Evolutionary conservation across 345 rosid genomes (phyloP), one percentile per base, ranked within the genome.

Genomic region (Lepidium sativum): DNA sequence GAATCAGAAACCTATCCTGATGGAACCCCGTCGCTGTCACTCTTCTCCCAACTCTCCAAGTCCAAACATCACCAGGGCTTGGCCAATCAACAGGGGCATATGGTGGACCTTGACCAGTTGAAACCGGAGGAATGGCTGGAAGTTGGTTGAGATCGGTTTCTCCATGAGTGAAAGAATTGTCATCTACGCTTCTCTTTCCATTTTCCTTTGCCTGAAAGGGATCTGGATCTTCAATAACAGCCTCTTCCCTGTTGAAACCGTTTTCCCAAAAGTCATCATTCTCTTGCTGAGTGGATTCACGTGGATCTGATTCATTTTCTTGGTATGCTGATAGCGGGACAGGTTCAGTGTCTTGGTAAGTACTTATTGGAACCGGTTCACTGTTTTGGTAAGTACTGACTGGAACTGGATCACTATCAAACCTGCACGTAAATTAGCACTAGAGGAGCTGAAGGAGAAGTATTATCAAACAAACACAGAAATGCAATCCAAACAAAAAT

Each of bases 11-110:
- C 60, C 97, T 80, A 68, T 92, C 96, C n/a, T 47, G 53, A 59
- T 70, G 81, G 78, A 73, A 71, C 15, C 98, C 97, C 34, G 38
- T 21, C 57, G n/a, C 25, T 38, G 69, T 75, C 45, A 75, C 78
- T 77, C 97, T 82, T 70, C 54, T 89, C 32, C 98, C 98, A 18
- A 89, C 98, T 63, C 74, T 84, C 98, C 98, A 74, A 27, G 69
- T 67, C 78, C 78, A 74, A 40, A 74, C 69, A 55, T 74, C 78
- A 17, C 78, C 78, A 40, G 69, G 40, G 42, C 43, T 48, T 15
- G 78, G 78, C 73, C 73, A 74, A 48, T 74, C 78, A 34, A 68
- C 78, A 44, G 78, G 78, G 0, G 73, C 78, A 8, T 68, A 74
- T 0, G 78, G 78, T 8, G 41, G 52, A 63, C 73, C 73, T 48